Evolutionary conservation across 2,329 filamentous ascomycete species (phyloP).

Genomic region (Dothistroma septosporum): DNA sequence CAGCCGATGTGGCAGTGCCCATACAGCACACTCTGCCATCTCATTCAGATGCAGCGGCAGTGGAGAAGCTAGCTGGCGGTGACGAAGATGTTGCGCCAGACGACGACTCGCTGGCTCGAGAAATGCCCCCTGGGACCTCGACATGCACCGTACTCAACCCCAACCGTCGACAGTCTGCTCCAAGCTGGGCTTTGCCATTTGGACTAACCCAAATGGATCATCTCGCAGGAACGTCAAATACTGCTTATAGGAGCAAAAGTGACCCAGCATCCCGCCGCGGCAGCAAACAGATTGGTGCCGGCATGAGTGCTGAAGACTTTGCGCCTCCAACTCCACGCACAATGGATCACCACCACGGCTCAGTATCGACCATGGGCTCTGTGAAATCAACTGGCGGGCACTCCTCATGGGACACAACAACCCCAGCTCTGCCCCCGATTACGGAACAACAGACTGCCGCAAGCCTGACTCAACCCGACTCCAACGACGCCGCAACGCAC

Average conservation of each 20-base stretch:
- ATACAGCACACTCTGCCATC: slow-evolving; percentile 15
- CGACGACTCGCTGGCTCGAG: slow-evolving; percentile 10
- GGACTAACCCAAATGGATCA: slow-evolving; percentile 5
- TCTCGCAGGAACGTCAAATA: slow-evolving; percentile 3
- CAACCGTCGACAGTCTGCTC: slow-evolving; percentile 20
- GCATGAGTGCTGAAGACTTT: slow-evolving; percentile 27
- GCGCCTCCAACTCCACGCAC: slow-evolving; percentile 13
- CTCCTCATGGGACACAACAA: slow-evolving; percentile 11
- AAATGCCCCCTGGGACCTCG: background rate
- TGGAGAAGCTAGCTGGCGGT: slow-evolving; percentile 15
- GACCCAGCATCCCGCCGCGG: slow-evolving; percentile 28
- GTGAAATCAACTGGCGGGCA: slow-evolving; percentile 18
- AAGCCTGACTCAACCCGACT: background rate
- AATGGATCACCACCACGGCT: slow-evolving; percentile 17
- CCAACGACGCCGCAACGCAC: slow-evolving; percentile 14
- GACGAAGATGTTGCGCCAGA: slow-evolving; percentile 27
- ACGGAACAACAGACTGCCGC: slow-evolving; percentile 19
- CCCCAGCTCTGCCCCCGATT: slow-evolving; percentile 24
- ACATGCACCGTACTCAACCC: background rate
- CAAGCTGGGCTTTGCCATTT: slow-evolving; percentile 22
- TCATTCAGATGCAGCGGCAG: slow-evolving; percentile 12
- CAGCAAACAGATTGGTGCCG: slow-evolving; percentile 23
- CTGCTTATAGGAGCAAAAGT: slow-evolving; percentile 15
- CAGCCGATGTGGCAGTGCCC: slow-evolving; percentile 3
- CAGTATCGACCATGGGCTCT: slow-evolving; percentile 23